These are phyloP conservation scores for Calonectria ilicicola DNA, from an alignment of 2,329 filamentous ascomycete genomes.

Conservation along the genomic window DNA sequence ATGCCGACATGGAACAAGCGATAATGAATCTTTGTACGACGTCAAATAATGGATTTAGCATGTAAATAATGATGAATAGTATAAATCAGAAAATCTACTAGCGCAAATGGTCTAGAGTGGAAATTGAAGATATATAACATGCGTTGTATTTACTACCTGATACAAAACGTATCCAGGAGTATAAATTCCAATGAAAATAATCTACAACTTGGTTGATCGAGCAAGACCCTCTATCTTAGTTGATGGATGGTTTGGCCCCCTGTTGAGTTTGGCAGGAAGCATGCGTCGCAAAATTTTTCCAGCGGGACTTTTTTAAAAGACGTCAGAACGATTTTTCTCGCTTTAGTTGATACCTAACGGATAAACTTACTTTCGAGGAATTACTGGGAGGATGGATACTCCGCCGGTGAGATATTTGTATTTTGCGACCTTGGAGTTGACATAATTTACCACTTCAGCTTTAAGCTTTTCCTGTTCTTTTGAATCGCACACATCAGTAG, in stretches of 20 bases:
- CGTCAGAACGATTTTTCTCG: too few species aligned
- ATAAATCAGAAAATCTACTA: too few species aligned
- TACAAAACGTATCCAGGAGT: not conserved
- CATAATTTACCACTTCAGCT: not conserved
- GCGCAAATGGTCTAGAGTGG: too few species aligned
- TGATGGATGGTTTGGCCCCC: not conserved
- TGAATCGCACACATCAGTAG: not conserved
- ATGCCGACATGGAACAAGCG: slow-evolving; percentile 24
- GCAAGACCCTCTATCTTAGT: not conserved
- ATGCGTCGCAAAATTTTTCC: slow-evolving; percentile 11
- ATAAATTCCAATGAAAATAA: not conserved
- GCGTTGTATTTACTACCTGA: not conserved
- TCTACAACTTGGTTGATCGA: not conserved
- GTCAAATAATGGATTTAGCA: not conserved
- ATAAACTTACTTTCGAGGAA: slow-evolving; percentile 11
- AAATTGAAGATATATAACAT: not conserved
- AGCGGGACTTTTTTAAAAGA: slow-evolving; percentile 15
- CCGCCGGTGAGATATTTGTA: slow-evolving; percentile 14
- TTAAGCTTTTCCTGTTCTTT: slow-evolving; percentile 5
- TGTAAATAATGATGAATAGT: not conserved
- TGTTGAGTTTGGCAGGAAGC: not conserved
- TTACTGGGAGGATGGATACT: not conserved
- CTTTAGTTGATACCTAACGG: too few species aligned
- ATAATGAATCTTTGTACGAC: slow-evolving; percentile 25
- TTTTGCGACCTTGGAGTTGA: slow-evolving; percentile 1